These are phyloP conservation scores for Hanseniaspora nectarophila DNA, from an alignment of 805 yeast genomes.

Conservation along the genomic window DNA sequence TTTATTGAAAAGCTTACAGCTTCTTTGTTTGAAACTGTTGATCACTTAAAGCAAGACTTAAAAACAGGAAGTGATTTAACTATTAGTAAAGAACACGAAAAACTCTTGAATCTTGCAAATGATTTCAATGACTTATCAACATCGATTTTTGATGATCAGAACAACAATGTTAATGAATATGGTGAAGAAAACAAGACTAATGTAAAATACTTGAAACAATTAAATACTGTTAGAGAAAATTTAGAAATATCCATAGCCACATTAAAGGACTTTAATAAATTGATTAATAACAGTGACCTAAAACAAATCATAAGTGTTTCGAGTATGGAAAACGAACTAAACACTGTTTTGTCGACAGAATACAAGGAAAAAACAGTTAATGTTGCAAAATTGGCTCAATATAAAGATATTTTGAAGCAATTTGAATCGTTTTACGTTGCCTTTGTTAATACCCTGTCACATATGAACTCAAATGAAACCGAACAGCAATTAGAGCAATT, in stretches of 20 bases:
- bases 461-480: neutral
- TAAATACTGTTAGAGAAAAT: slow-evolving; percentile 5
- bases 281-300: neutral
- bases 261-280: neutral
- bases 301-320: slow-evolving; percentile 4
- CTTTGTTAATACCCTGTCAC: neutral
- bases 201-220: neutral
- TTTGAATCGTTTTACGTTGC: slow-evolving; percentile 8
- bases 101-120: neutral
- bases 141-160: neutral
- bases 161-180: neutral
- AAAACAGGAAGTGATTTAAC: slow-evolving; percentile 17
- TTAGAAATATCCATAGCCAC: neutral
- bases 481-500: slow-evolving; percentile 3
- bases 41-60: slow-evolving; percentile 19
- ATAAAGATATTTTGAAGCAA: slow-evolving; percentile 8
- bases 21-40: slow-evolving; percentile 21
- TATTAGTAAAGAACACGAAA: neutral
- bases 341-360: neutral
- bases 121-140: neutral
- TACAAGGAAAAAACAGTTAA: neutral
- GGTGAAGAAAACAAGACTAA: neutral
- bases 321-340: slow-evolving; percentile 10
- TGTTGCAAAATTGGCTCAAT: neutral
- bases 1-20: neutral